Conservation (phyloP, 352 stramenopile species). For the Globisporangium viniferum region DNA sequence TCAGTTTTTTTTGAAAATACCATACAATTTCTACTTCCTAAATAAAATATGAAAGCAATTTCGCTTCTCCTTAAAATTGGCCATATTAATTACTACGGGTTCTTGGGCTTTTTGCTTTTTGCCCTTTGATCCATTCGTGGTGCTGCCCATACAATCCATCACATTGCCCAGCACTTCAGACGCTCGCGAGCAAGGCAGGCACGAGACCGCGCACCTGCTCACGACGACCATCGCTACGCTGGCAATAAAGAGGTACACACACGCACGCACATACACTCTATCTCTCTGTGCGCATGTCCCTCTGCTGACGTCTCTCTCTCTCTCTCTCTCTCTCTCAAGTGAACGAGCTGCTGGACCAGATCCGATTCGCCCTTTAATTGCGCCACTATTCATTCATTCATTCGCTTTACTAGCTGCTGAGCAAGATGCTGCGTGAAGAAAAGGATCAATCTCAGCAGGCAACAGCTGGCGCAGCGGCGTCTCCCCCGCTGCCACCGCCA, state of each 20-base stretch:
- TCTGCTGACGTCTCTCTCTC: background rate
- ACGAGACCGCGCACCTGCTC: background rate
- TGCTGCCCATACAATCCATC: conserved; percentile 3
- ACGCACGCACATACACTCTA: background rate
- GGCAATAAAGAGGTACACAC: background rate
- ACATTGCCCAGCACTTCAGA: background rate
- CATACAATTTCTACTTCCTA: background rate
- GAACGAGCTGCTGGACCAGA: background rate
- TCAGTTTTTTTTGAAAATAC: background rate
- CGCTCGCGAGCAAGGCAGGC: background rate
- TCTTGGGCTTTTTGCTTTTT: background rate
- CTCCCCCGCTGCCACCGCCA: background rate
- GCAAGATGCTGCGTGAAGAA: conserved; percentile 2
- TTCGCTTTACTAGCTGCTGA: background rate
- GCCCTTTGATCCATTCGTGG: conserved; percentile 5
- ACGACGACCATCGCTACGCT: conserved; percentile 8
- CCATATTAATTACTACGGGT: background rate
- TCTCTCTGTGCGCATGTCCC: background rate
- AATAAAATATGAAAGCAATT: background rate
- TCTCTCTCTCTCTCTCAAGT: background rate
- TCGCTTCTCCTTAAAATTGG: background rate
- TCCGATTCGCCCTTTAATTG: conserved; percentile 1
- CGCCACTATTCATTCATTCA: background rate
- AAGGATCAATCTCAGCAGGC: background rate
- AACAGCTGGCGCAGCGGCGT: background rate